phyloP scores from a whole-genome alignment of 1,139 yeast genomes.

The Geotrichum restrictum region DNA sequence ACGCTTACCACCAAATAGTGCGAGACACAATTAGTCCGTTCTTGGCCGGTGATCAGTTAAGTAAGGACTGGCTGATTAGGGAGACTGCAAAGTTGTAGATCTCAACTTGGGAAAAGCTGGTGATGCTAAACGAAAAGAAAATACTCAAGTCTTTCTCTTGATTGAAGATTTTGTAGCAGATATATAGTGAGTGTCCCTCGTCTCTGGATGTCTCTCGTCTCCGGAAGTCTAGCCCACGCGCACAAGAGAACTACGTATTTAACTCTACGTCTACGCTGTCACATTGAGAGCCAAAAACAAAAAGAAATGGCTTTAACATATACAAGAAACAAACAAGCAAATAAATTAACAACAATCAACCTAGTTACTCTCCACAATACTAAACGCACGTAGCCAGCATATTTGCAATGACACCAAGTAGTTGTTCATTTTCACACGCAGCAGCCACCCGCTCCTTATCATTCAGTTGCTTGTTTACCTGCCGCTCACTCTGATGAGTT shows the following conservation, averaged over 20 bases:
- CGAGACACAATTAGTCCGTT: conserved; percentile 53
- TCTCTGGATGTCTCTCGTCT: not conserved
- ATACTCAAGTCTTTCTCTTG: no score
- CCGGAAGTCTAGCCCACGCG: no score
- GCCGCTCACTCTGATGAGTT: conserved; percentile 91
- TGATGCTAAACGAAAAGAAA: no score
- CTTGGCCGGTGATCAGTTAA: conserved; percentile 48
- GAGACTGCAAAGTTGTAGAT: conserved; percentile 14
- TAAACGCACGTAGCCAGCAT: conserved; percentile 76
- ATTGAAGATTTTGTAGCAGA: no score
- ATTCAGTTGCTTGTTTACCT: conserved; percentile 92
- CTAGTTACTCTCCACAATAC: not conserved
- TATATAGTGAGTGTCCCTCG: no score
- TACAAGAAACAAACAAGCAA: not conserved
- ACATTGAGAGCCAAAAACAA: no score
- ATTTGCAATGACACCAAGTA: conserved; percentile 78
- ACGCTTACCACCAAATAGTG: conserved; percentile 61
- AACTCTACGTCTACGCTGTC: no score
- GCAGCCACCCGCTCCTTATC: conserved; percentile 98
- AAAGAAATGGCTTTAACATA: no score
- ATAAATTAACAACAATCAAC: not conserved
- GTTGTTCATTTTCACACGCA: conserved; percentile 95
- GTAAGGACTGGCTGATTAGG: conserved; percentile 14
- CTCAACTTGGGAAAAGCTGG: no score
- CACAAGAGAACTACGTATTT: no score